Base-by-base conservation (phyloP, 768 basidiomycete genomes). In the Amanita phalloides region DNA sequence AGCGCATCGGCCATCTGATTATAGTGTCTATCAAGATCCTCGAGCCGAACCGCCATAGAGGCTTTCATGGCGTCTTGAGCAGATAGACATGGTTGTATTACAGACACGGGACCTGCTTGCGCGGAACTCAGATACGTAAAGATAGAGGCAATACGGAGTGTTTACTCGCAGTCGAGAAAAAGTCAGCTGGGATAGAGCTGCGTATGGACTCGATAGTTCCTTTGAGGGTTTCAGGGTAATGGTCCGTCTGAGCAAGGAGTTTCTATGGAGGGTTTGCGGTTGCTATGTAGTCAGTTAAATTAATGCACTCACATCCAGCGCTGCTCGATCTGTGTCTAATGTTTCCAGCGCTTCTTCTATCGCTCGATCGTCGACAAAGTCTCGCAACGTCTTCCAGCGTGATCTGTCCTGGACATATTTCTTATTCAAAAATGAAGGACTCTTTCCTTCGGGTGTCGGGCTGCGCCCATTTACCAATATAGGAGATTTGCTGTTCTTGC, bases 281-380 rank as follows among this genome's bases (percentile, higher is more conserved):
- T 23, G n/a, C 7, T 33, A 21, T 23, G 7, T 13, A 48, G n/a
- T 48, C 20, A 13, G 33, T 23, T 5, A 39, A 26, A 8, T 6
- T 9, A 6, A 23, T n/a, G 17, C 10, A 68, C 81, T 51, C 55
- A 87, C 88, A 53, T 91, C 88, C 35, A 91, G 67, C 28, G 71
- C 69, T 55, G 69, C 72, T 45, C 87, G 71, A 51, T 90, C 86
- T 51, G 69, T 74, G 58, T 92, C 90, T 45, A 91, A 78, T 1
- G 71, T 72, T 49, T 91, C 90, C 43, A 85, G 61, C 17, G 81
- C 73, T 55, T 87, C 84, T 49, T 92, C 90, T 35, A 91, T 81
- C 6, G 81, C 84, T 28, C 81, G 74, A 57, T 92, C 90, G 58
- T 90, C 86, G 33, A 90, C 86, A 63, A 92, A 91, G 61, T 91